A percentile compares a stretch with the other conserved stretches of the same genome.
Evolutionary conservation across 257 asterid species (phyloP).

Genomic region (Capsicum chinense): DNA sequence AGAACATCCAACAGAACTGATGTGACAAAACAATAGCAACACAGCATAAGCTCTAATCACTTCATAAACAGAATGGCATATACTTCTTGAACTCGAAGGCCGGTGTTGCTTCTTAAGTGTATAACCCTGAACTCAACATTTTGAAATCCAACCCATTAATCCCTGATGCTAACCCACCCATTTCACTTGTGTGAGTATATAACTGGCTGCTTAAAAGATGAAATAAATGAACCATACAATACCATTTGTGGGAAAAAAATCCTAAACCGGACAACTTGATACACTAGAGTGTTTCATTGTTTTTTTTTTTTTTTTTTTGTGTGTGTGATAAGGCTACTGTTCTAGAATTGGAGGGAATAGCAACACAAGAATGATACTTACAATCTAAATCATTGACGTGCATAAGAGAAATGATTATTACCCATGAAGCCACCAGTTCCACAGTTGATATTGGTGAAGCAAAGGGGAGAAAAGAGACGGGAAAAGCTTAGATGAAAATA

Average conservation of each 20-base stretch:
- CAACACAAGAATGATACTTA: neutral
- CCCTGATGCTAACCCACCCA: neutral
- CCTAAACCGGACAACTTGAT: neutral
- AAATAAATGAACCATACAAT: neutral
- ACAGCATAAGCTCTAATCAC: conserved; percentile 4
- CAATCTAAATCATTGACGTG: conserved; percentile 12
- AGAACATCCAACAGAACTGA: conserved; percentile 40
- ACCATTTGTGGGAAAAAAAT: conserved; percentile 16
- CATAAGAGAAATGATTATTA: conserved; percentile 21
- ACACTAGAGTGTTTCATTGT: neutral
- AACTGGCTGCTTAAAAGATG: neutral
- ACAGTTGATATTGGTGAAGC: neutral
- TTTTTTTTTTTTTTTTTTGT: neutral
- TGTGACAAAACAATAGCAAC: conserved; percentile 10
- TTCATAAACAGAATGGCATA: conserved; percentile 11
- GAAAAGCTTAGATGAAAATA: conserved; percentile 5
- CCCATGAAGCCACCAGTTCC: conserved; percentile 4
- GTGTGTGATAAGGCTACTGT: neutral
- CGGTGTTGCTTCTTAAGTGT: conserved; percentile 18
- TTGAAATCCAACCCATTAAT: neutral
- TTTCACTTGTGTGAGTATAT: neutral
- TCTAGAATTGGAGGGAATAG: neutral
- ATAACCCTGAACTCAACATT: conserved; percentile 7
- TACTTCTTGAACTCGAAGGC: conserved; percentile 4
- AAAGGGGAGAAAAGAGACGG: conserved; percentile 1